A percentile compares a stretch with the other conserved stretches of the same genome.
Evolutionary conservation across 1,139 yeast species (phyloP).

Genomic region (Yamadazyma conglobata): DNA sequence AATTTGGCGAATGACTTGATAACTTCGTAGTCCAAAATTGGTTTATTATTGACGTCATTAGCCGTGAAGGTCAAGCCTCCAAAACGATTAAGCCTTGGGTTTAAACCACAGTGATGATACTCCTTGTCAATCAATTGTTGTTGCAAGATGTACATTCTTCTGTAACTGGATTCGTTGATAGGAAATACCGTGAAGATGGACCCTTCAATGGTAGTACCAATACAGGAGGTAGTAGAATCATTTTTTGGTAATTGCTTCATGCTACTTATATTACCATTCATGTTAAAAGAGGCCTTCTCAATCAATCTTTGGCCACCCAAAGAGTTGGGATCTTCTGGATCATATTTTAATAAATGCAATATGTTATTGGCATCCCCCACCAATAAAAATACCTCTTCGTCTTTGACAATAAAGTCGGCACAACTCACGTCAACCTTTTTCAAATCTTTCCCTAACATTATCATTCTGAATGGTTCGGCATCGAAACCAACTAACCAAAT

Average conservation of each 20-base stretch:
- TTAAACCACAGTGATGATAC: constrained; percentile 71
- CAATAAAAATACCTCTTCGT: constrained; percentile 63
- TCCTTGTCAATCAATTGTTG: constrained; percentile 82
- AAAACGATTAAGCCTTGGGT: constrained; percentile 69
- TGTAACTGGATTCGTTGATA: constrained; percentile 66
- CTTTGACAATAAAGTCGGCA: constrained; percentile 71
- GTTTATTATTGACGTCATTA: constrained; percentile 45
- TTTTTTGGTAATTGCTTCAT: constrained; percentile 54
- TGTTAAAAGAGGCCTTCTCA: constrained; percentile 66
- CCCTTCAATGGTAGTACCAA: constrained; percentile 81
- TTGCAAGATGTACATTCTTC: constrained; percentile 80
- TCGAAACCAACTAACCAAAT: constrained; percentile 86
- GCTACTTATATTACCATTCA: constrained; percentile 60
- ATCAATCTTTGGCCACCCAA: constrained; percentile 75
- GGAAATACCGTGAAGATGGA: constrained; percentile 75
- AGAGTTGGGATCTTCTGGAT: constrained; percentile 88
- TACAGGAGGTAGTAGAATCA: constrained; percentile 46
- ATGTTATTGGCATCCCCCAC: constrained; percentile 69
- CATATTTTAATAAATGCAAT: constrained; percentile 79
- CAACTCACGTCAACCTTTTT: constrained; percentile 57
- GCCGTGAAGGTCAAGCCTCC: constrained; percentile 41
- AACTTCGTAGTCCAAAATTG: constrained; percentile 59
- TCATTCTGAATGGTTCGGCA: constrained; percentile 90
- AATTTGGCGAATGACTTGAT: constrained; percentile 51
- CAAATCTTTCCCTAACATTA: constrained; percentile 72